phyloP scores from a whole-genome alignment of 2,329 filamentous ascomycete genomes.

The Tolypocladium ovalisporum region DNA sequence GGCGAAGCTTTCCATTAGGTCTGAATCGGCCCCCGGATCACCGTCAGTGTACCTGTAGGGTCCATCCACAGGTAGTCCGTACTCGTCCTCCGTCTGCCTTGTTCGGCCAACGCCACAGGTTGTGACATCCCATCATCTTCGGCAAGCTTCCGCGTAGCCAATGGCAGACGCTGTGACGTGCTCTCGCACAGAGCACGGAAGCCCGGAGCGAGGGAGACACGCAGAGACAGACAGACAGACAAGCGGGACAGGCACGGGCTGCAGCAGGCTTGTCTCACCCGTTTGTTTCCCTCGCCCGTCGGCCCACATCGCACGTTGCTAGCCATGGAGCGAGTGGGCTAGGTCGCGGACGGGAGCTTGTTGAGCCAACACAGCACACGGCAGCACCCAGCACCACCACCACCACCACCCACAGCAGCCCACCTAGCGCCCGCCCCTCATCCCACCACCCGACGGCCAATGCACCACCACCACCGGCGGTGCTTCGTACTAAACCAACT shows the following conservation, averaged over 20 bases:
- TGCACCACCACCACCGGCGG: not conserved
- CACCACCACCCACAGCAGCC: not conserved
- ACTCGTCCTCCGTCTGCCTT: not conserved
- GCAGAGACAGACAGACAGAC: not conserved
- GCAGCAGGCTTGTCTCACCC: not conserved
- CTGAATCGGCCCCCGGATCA: not conserved
- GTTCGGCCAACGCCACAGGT: not conserved
- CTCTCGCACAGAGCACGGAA: not conserved
- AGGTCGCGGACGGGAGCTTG: too few species aligned
- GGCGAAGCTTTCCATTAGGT: not conserved
- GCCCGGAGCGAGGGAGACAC: not conserved
- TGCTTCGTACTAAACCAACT: constrained; percentile 4
- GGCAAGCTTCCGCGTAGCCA: not conserved
- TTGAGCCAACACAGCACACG: not conserved
- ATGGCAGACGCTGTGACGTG: not conserved
- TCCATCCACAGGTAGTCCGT: too few species aligned
- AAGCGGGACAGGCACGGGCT: too few species aligned
- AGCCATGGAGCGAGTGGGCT: not conserved
- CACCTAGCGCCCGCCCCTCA: not conserved
- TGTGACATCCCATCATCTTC: not conserved
- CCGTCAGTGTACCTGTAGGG: not conserved
- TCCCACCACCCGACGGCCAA: not conserved
- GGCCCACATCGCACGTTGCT: not conserved
- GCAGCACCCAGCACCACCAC: not conserved
- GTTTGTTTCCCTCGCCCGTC: not conserved